Evolutionary conservation across 2,329 filamentous ascomycete species (phyloP).

Genomic region (Chlorencoelia australis): DNA sequence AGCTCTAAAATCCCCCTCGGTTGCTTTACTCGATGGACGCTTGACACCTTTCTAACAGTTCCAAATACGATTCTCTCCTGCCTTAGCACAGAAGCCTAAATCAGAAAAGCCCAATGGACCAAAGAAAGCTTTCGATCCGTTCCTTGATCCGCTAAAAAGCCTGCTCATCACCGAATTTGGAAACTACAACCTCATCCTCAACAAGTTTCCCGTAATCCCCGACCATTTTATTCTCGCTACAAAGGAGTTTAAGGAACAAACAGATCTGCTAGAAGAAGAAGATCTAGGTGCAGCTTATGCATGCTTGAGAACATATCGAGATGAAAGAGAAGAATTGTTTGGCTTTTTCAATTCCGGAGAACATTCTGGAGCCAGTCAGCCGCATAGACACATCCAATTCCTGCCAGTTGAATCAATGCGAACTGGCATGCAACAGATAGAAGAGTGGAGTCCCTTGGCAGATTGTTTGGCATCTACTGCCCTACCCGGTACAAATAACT

Average conservation of each 20-base stretch:
- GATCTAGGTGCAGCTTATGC: slow-evolving; percentile 53
- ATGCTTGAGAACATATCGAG: slow-evolving; percentile 42
- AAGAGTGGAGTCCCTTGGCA: slow-evolving; percentile 42
- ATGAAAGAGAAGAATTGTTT: slow-evolving; percentile 34
- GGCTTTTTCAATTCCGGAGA: slow-evolving; percentile 48
- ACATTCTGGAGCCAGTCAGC: slow-evolving; percentile 60
- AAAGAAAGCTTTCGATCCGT: slow-evolving; percentile 46
- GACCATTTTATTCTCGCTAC: slow-evolving; percentile 66
- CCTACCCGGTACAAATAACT: slow-evolving; percentile 11
- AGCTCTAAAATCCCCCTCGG: background rate
- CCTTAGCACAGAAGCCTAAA: slow-evolving; percentile 58
- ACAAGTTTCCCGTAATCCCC: slow-evolving; percentile 64
- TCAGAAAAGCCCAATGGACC: slow-evolving; percentile 23
- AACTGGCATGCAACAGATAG: slow-evolving; percentile 30
- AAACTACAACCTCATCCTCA: slow-evolving; percentile 55
- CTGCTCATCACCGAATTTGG: slow-evolving; percentile 45
- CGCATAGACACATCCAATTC: slow-evolving; percentile 64
- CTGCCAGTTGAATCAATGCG: slow-evolving; percentile 55
- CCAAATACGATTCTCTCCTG: slow-evolving; percentile 61
- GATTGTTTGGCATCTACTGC: slow-evolving; percentile 27
- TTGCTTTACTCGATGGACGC: too few relatives aligned
- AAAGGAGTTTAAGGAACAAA: slow-evolving; percentile 52
- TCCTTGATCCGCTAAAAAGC: slow-evolving; percentile 46
- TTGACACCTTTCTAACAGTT: too few relatives aligned
- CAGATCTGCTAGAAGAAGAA: slow-evolving; percentile 46